phyloP scores from a whole-genome alignment of 2,329 filamentous ascomycete genomes.

The Phyllachora maydis region DNA sequence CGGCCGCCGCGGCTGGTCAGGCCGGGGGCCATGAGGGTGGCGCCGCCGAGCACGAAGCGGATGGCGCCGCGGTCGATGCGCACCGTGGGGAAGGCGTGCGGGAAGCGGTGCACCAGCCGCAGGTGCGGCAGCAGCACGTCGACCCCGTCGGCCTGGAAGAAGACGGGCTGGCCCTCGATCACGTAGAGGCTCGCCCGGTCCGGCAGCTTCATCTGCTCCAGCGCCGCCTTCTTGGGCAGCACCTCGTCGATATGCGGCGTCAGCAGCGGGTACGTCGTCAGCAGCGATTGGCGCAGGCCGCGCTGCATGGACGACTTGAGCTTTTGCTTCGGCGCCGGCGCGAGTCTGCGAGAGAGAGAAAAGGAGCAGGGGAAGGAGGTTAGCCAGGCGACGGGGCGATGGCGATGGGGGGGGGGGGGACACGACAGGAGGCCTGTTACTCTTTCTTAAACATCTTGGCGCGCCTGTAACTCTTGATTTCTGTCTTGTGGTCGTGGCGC shows the following conservation, averaged over 20 bases:
- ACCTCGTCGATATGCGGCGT: conserved; percentile 81
- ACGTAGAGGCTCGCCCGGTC: conserved; percentile 82
- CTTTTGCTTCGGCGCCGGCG: conserved; percentile 70
- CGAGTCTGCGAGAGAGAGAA: too few species aligned
- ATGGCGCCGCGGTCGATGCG: conserved; percentile 92
- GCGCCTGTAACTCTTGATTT: too few species aligned
- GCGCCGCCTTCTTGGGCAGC: conserved; percentile 80
- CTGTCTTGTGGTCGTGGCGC: too few species aligned
- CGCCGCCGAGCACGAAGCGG: conserved; percentile 83
- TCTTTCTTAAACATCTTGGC: conserved; percentile 82
- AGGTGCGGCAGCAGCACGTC: conserved; percentile 73
- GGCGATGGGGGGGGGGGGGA: conserved; percentile 1
- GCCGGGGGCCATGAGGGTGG: conserved; percentile 89
- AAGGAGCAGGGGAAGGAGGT: conserved; percentile 3
- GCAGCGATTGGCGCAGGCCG: conserved; percentile 59
- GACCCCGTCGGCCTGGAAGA: conserved; percentile 65
- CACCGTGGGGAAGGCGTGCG: conserved; percentile 60
- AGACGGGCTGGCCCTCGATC: conserved; percentile 57
- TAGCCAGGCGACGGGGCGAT: conserved; percentile 3
- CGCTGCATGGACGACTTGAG: conserved; percentile 94
- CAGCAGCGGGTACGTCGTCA: conserved; percentile 71
- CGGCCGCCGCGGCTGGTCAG: conserved; percentile 68
- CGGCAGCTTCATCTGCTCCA: conserved; percentile 81
- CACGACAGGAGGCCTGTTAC: conserved; percentile 36
- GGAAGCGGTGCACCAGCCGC: conserved; percentile 74